Conservation (phyloP, 192 early-diverging fungal genomes). For the Coemansia sp. region DNA sequence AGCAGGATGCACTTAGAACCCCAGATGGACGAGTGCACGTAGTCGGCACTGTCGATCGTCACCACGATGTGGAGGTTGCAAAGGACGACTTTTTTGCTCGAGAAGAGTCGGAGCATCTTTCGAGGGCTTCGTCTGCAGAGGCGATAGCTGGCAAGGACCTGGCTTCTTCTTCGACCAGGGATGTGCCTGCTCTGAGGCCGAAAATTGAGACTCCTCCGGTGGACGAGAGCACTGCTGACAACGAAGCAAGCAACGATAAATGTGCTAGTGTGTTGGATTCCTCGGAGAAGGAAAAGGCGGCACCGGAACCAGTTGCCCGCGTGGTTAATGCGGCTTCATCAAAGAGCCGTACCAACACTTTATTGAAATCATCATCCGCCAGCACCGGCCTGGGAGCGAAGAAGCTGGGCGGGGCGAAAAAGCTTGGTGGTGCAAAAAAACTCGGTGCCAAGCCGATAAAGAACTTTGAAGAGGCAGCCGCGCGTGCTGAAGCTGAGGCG, state of each 20-base stretch:
- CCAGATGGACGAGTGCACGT: constrained; percentile 37
- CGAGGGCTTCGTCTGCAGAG: constrained; percentile 11
- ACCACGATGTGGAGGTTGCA: not conserved
- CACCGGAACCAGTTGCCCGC: constrained; percentile 33
- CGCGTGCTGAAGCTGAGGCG: constrained; percentile 79
- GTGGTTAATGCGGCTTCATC: constrained; percentile 17
- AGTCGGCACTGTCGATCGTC: constrained; percentile 9
- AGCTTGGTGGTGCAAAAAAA: constrained; percentile 85
- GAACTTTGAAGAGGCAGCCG: constrained; percentile 92
- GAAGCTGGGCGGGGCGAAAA: constrained; percentile 57
- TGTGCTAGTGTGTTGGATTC: not conserved
- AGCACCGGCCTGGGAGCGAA: constrained; percentile 36
- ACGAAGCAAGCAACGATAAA: not conserved
- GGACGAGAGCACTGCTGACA: not conserved
- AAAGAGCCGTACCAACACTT: constrained; percentile 27
- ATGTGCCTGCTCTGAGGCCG: not conserved
- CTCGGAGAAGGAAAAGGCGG: constrained; percentile 4
- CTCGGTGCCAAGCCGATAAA: constrained; percentile 65
- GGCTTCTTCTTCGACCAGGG: constrained; percentile 9
- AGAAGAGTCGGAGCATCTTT: constrained; percentile 18
- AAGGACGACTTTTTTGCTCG: constrained; percentile 29
- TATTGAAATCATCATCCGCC: constrained; percentile 26
- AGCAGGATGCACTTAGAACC: constrained; percentile 60
- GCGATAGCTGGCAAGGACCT: not conserved
- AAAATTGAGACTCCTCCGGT: not conserved